These are phyloP conservation scores for Talaromyces thailandensis DNA, from an alignment of 495 filamentous ascomycete species.

Conservation along the genomic window DNA sequence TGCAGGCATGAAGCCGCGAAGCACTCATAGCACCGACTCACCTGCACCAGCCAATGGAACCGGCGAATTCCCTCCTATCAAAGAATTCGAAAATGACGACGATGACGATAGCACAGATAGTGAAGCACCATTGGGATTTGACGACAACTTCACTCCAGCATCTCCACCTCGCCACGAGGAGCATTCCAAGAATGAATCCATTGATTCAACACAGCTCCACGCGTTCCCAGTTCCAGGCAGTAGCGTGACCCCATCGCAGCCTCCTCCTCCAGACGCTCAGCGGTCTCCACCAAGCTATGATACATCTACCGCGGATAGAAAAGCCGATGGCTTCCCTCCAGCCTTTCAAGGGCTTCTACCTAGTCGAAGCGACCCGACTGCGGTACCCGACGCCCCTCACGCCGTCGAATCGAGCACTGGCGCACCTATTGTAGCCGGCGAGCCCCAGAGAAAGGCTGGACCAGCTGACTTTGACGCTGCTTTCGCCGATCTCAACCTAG, in stretches of 20 bases:
- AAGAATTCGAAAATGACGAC: constrained; percentile 67
- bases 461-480: constrained; percentile 75
- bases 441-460: constrained; percentile 26
- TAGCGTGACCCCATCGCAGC: constrained; percentile 16
- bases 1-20: constrained; percentile 28
- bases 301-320: constrained; percentile 23
- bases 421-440: constrained; percentile 31
- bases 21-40: constrained; percentile 11
- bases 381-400: constrained; percentile 37
- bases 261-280: constrained; percentile 49
- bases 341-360: constrained; percentile 60
- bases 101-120: constrained; percentile 68
- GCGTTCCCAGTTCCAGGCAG: constrained; percentile 31
- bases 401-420: constrained; percentile 31
- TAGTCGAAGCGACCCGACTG: constrained; percentile 52
- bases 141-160: constrained; percentile 78
- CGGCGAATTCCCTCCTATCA: constrained; percentile 89
- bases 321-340: constrained; percentile 38
- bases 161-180: constrained; percentile 46
- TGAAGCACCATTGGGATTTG: constrained; percentile 66
- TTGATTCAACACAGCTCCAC: constrained; percentile 31
- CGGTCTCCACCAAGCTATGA: constrained; percentile 59
- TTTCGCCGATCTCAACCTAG: constrained; percentile 68
- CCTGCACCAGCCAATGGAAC: constrained; percentile 23
- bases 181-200: constrained; percentile 19